Base-by-base conservation (phyloP, 2,329 filamentous ascomycete species). In the Ascochyta koolunga region DNA sequence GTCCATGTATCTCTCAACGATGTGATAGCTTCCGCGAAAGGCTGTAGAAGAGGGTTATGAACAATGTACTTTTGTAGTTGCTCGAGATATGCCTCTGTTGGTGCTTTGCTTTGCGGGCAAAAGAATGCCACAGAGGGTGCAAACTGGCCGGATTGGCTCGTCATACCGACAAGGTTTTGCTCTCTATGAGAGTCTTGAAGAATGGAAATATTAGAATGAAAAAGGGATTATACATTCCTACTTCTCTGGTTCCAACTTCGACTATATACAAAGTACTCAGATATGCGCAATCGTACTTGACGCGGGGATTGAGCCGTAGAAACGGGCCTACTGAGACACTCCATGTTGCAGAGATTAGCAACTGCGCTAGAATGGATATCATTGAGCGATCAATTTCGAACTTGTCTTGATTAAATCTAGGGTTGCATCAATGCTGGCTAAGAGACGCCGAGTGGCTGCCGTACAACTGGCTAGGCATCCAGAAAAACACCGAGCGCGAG, bases 401-500 rank as follows among this genome's bases (percentile, higher is more conserved):
- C 27, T 11, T 11, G 8, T 31, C 27, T 31, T 15, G 27, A 10
- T 31, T 10, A 31, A 11, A 11, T 31, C 27, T 10, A 15, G 27
- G 27, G 27, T 31, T 11, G 27, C 16, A 13, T 16, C 25, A 18
- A n/a, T 36, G 22, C 27, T 29, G 21, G 33, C 27, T 11, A 18
- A 44, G 35, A 46, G 46, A 37, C 31, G 22, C 46, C 46, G 52
- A 55, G 40, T 50, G 24, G 33, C 37, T 71, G 72, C 50, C 59
- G 66, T 24, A 32, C 70, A 31, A 66, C 56, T 47, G 58, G 72
- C 19, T 69, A 73, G 37, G 68, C 68, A 29, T 58, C 70, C 8
- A 56, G 70, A 18, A 67, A 66, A 46, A 66, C 68, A 49, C 71
- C 72, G 1, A 71, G 68, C 7, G 68, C 71, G 33, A 43, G 7